These are phyloP conservation scores for Xylaria flabelliformis DNA, from an alignment of 495 filamentous ascomycete genomes.

Conservation along the genomic window DNA sequence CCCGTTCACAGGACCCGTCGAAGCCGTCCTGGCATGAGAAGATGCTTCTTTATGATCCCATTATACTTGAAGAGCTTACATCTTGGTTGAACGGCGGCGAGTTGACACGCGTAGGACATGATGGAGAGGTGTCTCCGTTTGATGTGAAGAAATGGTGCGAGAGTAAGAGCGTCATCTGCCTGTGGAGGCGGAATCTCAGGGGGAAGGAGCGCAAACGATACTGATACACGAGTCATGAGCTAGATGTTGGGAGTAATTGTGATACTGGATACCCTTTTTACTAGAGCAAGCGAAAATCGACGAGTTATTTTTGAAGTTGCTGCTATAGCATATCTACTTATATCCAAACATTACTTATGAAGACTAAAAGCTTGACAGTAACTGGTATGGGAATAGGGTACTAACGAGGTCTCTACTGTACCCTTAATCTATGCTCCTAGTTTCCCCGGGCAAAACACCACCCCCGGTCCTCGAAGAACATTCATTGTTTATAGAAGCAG, in stretches of 20 bases:
- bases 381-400: too few species aligned
- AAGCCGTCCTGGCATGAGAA: constrained; percentile 82
- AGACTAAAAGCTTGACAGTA: neutral
- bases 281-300: neutral
- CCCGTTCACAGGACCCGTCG: constrained; percentile 54
- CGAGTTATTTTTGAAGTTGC: neutral
- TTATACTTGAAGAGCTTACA: constrained; percentile 85
- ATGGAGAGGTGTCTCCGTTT: constrained; percentile 64
- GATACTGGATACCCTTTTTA: neutral
- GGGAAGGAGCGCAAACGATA: constrained; percentile 58
- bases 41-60: constrained; percentile 92
- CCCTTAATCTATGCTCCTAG: neutral
- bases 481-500: neutral
- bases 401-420: neutral
- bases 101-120: constrained; percentile 64
- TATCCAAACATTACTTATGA: neutral
- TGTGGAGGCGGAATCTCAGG: constrained; percentile 56
- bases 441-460: neutral
- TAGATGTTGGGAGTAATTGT: constrained; percentile 11
- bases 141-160: constrained; percentile 87
- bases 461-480: neutral
- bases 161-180: constrained; percentile 76
- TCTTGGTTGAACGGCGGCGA: constrained; percentile 81
- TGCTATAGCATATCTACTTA: neutral
- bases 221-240: constrained; percentile 29